Evolutionary conservation across 2,329 filamentous ascomycete genomes (phyloP).

Genomic region (Paecilomyces fulvus): DNA sequence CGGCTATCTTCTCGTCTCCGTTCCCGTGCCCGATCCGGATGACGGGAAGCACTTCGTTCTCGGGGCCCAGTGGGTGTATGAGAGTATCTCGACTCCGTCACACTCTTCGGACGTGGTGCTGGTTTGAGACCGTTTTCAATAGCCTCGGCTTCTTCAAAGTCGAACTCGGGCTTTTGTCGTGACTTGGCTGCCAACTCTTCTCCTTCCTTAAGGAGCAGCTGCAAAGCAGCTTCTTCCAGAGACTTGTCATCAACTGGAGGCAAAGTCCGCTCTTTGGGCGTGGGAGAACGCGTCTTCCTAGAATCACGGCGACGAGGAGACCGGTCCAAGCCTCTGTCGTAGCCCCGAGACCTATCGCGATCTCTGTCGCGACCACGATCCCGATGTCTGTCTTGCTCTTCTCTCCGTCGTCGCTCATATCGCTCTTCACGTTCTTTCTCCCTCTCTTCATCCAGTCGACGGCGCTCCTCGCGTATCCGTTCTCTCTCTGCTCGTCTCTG

Average conservation of each 20-base stretch:
- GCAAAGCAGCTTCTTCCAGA: conserved; percentile 47
- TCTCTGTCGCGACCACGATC: conserved; percentile 30
- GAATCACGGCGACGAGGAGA: conserved; percentile 18
- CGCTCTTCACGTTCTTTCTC: conserved; percentile 43
- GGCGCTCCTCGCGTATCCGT: conserved; percentile 44
- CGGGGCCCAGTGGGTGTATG: conserved; percentile 16
- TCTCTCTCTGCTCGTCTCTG: conserved; percentile 42
- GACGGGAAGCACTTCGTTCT: conserved; percentile 18
- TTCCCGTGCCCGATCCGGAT: conserved; percentile 17
- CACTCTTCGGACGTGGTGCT: conserved; percentile 18
- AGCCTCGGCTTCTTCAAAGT: conserved; percentile 40
- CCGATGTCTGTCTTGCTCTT: conserved; percentile 39
- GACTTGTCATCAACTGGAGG: conserved; percentile 44
- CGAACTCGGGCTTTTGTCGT: conserved; percentile 42
- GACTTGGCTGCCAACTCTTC: conserved; percentile 47
- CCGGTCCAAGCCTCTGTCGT: conserved; percentile 5
- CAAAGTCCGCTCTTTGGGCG: conserved; percentile 25
- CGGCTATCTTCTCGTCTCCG: conserved; percentile 18
- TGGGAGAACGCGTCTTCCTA: conserved; percentile 21
- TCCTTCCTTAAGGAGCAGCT: conserved; percentile 46
- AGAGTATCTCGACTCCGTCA: conserved; percentile 18
- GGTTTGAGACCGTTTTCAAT: conserved; percentile 31
- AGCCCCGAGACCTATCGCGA: conserved; percentile 23
- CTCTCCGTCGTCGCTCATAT: conserved; percentile 34
- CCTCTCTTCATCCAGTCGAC: conserved; percentile 45